Conservation (phyloP, 352 stramenopile species). For the Phytophthora foliorum region DNA sequence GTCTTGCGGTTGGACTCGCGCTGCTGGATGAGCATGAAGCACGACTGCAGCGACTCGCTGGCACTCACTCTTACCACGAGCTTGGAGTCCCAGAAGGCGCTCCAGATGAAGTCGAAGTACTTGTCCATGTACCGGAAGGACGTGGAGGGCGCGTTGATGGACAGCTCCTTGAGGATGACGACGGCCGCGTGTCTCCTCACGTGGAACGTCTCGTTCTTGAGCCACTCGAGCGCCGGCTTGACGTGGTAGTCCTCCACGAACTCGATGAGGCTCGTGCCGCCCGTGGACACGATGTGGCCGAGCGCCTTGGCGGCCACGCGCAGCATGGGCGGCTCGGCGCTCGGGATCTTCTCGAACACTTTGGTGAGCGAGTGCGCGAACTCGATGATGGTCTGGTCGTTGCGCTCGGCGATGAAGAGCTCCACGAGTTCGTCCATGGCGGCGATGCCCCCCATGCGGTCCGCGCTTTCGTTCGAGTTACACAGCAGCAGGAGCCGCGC, state of each 20-base stretch:
- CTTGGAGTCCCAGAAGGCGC: constrained; percentile 88
- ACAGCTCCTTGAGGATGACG: constrained; percentile 90
- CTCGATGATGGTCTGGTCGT: constrained; percentile 93
- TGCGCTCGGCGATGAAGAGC: constrained; percentile 89
- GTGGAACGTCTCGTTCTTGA: constrained; percentile 92
- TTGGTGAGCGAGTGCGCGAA: constrained; percentile 89
- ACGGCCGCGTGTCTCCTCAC: constrained; percentile 85
- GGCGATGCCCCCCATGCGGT: constrained; percentile 88
- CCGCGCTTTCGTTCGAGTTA: constrained; percentile 78
- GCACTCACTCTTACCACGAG: constrained; percentile 83
- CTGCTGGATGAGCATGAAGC: constrained; percentile 89
- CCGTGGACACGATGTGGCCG: constrained; percentile 90
- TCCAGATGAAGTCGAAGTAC: constrained; percentile 93
- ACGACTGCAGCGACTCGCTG: constrained; percentile 86
- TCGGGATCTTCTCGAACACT: constrained; percentile 90
- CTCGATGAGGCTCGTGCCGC: constrained; percentile 88
- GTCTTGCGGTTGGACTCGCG: constrained; percentile 90
- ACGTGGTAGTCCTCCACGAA: constrained; percentile 93
- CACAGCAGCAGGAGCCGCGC: constrained; percentile 86
- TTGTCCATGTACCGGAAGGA: constrained; percentile 91
- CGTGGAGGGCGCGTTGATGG: constrained; percentile 87
- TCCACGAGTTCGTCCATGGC: constrained; percentile 92
- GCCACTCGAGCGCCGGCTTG: constrained; percentile 87
- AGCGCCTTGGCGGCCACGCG: constrained; percentile 82
- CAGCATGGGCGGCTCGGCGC: constrained; percentile 75